Conservation (phyloP, 768 basidiomycete species). For the Mycena galericulata region DNA sequence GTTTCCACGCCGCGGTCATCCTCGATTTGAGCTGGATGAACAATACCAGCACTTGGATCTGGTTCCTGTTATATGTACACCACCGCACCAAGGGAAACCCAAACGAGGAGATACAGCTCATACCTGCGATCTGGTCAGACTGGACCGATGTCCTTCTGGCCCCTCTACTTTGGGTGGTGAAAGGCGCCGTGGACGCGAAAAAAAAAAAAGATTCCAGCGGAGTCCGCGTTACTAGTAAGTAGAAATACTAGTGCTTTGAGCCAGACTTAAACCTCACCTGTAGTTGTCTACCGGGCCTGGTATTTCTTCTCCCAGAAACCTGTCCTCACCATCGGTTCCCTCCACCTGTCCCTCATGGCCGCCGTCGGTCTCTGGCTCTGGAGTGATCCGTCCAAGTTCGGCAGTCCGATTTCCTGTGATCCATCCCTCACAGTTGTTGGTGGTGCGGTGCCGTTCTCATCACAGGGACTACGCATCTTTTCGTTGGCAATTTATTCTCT, state of each 20-base stretch:
- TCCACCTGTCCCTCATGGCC: constrained; percentile 37
- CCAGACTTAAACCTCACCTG: neutral
- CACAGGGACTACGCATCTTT: constrained; percentile 23
- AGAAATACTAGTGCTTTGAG: neutral
- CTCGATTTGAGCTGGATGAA: constrained; percentile 8
- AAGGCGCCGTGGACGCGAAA: too few species aligned
- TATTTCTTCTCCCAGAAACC: neutral
- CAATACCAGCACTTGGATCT: neutral
- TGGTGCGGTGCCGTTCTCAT: constrained; percentile 15
- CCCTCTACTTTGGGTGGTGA: too few species aligned
- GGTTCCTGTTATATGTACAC: constrained; percentile 2
- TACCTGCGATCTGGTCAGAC: neutral
- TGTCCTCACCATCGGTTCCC: constrained; percentile 34
- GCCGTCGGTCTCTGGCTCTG: constrained; percentile 39
- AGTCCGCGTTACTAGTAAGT: too few species aligned
- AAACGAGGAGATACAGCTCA: neutral
- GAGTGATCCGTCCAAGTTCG: constrained; percentile 27
- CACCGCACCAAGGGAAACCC: neutral
- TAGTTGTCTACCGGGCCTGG: neutral
- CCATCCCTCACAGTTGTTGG: constrained; percentile 9
- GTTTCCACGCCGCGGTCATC: constrained; percentile 13
- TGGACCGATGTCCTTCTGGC: neutral
- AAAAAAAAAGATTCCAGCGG: too few species aligned
- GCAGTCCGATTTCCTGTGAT: constrained; percentile 3
- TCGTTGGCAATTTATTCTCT: constrained; percentile 36